Evolutionary conservation across 129 eudicot species (phyloP), one percentile per base, ranked within the genome.

Genomic region (Chrysanthemum lavandulifolium): DNA sequence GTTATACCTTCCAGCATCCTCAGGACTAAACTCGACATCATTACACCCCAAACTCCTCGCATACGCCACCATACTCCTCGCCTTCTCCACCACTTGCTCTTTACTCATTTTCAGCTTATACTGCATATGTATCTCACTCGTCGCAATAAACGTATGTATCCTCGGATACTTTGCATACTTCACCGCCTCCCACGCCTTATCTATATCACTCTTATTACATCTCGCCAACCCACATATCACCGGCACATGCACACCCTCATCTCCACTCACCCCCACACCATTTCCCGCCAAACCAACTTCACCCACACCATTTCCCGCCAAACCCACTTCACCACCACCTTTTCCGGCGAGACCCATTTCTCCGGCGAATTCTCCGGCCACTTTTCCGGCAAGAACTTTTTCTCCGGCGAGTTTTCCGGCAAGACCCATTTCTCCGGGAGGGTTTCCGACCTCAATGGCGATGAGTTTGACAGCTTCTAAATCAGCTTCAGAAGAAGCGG

Each of bases 81-180:
- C 94, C 67, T 50, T 86, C 67, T 84, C 88, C 47, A 92, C 66
- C 45, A 92, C 97, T 73, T 89, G 84, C 50, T 89, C 91, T 47
- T 66, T 84, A 0, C 78, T 70, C 83, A 80, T 92, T 68, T 85
- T 84, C 80, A 92, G 18, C 86, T 92, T 92, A 67, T 89, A 77
- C 77, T 82, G 60, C 97, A 92, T 84, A 77, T 92, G 97, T 74
- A 92, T 85, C 70, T 86, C 94, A 69, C 96, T 92, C 0, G 97
- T 92, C 0, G 97, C 96, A 19, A 92, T 92, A 71, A 92, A 92
- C 1, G 88, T 89, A 14, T 88, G 93, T 47, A 91, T 83, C 79
- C 96, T 82, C 12, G 97, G 96, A 61, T 58, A 82, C 81, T 77
- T 85, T 0, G 97, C 97, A 56, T 33, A 64, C 79, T 82, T 84